Percentiles rank a stretch among this genome's conserved stretches.
These are phyloP conservation scores for Backusella parvicylindrica DNA, from an alignment of 192 early-diverging fungal genomes.

Conservation along the genomic window DNA sequence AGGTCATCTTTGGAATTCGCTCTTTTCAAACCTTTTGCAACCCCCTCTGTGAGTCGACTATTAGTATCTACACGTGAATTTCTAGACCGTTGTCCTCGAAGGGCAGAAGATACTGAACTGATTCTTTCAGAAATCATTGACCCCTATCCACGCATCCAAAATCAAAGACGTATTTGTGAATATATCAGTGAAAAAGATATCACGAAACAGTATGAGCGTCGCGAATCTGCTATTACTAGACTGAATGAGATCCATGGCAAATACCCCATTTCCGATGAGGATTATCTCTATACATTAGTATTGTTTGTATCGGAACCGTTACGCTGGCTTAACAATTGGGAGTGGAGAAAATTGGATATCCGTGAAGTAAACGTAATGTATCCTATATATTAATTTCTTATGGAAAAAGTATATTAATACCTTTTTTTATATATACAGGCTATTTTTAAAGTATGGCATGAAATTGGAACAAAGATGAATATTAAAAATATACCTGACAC, in stretches of 20 bases:
- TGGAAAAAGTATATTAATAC: background rate
- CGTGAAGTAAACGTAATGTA: constrained; percentile 43
- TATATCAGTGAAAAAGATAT: constrained; percentile 19
- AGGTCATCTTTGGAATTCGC: constrained; percentile 34
- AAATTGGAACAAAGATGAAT: constrained; percentile 35
- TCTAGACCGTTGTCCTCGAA: constrained; percentile 7
- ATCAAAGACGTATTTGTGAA: background rate
- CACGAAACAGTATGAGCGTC: constrained; percentile 17
- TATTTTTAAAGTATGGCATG: constrained; percentile 26
- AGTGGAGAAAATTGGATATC: constrained; percentile 37
- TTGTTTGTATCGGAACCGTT: constrained; percentile 35
- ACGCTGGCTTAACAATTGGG: constrained; percentile 28
- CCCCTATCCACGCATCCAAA: constrained; percentile 21
- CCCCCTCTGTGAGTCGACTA: constrained; percentile 41
- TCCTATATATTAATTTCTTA: background rate
- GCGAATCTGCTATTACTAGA: constrained; percentile 21
- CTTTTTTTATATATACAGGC: constrained; percentile 21
- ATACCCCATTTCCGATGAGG: constrained; percentile 41
- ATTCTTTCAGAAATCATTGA: constrained; percentile 37
- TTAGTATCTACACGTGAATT: constrained; percentile 33
- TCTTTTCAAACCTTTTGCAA: constrained; percentile 40
- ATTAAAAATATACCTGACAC: constrained; percentile 42
- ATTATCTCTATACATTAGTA: constrained; percentile 39
- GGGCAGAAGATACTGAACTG: constrained; percentile 36
- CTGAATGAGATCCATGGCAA: constrained; percentile 45